These are phyloP conservation scores for Thozetella sp. DNA, from an alignment of 495 filamentous ascomycete genomes.

Conservation along the genomic window DNA sequence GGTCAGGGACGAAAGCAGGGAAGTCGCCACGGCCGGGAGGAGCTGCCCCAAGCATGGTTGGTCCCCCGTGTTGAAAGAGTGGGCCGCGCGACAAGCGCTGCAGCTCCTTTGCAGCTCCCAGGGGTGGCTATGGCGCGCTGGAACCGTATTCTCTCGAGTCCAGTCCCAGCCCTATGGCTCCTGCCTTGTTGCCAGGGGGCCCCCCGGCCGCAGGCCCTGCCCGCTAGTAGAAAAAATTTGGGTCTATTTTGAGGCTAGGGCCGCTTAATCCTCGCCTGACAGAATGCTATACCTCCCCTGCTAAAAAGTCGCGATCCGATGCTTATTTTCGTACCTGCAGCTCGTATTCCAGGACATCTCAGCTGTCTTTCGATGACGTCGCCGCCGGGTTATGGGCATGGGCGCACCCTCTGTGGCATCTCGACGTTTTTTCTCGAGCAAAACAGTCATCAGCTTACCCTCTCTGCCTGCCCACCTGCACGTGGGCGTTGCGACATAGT, in stretches of 20 bases:
- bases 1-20: too few relatives aligned
- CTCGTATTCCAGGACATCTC: not conserved
- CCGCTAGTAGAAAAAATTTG: too few relatives aligned
- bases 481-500: too few relatives aligned
- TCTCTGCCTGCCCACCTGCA: too few relatives aligned
- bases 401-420: not conserved
- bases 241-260: not conserved
- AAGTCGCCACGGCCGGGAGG: too few relatives aligned
- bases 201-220: not conserved
- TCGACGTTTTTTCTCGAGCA: too few relatives aligned
- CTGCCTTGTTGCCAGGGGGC: not conserved
- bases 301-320: not conserved
- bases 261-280: not conserved
- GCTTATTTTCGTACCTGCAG: slow-evolving; percentile 1
- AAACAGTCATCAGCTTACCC: too few relatives aligned
- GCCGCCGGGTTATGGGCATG: not conserved
- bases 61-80: too few relatives aligned
- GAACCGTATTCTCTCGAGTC: not conserved
- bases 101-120: too few relatives aligned
- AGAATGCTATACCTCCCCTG: not conserved
- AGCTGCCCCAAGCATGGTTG: too few relatives aligned
- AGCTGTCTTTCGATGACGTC: not conserved
- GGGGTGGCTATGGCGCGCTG: not conserved
- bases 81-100: too few relatives aligned
- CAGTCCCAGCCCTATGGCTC: slow-evolving; percentile 1